Conservation (phyloP, 148 eudicot species). For the Diospyros lotus region DNA sequence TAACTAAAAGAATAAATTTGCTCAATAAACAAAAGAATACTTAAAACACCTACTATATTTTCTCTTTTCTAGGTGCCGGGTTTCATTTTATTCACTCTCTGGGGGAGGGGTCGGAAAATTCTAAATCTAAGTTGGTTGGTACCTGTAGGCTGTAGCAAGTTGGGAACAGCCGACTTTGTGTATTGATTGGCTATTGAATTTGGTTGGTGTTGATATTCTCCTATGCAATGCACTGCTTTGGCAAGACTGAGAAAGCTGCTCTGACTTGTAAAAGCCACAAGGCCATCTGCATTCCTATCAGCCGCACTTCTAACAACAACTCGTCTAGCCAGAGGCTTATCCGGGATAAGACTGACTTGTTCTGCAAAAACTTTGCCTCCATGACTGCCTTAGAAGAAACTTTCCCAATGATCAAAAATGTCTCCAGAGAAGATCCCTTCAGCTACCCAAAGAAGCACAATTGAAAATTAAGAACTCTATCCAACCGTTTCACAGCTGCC, state of each 20-base stretch:
- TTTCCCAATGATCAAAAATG: constrained; percentile 82
- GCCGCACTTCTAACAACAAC: constrained; percentile 50
- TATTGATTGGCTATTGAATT: too few relatives aligned
- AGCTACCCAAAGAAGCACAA: constrained; percentile 34
- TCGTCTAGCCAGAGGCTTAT: constrained; percentile 59
- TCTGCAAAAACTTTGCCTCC: constrained; percentile 46
- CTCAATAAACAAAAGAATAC: too few relatives aligned
- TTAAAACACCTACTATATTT: too few relatives aligned
- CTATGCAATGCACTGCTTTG: constrained; percentile 8
- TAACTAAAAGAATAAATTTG: too few relatives aligned
- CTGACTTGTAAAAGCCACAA: constrained; percentile 61
- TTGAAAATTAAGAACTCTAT: background rate
- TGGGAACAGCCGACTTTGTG: too few relatives aligned
- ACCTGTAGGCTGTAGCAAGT: too few relatives aligned
- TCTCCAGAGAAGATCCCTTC: constrained; percentile 73
- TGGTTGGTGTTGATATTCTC: too few relatives aligned
- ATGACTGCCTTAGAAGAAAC: constrained; percentile 90
- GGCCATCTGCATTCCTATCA: constrained; percentile 66
- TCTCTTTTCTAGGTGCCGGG: too few relatives aligned
- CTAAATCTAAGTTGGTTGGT: too few relatives aligned
- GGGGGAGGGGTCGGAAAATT: too few relatives aligned
- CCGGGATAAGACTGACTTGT: constrained; percentile 44
- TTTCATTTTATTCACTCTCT: too few relatives aligned
- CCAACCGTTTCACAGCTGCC: background rate
- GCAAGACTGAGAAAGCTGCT: constrained; percentile 28